These are phyloP conservation scores for Moesziomyces sp. DNA, from an alignment of 1,284 basidiomycete genomes.

Conservation along the genomic window DNA sequence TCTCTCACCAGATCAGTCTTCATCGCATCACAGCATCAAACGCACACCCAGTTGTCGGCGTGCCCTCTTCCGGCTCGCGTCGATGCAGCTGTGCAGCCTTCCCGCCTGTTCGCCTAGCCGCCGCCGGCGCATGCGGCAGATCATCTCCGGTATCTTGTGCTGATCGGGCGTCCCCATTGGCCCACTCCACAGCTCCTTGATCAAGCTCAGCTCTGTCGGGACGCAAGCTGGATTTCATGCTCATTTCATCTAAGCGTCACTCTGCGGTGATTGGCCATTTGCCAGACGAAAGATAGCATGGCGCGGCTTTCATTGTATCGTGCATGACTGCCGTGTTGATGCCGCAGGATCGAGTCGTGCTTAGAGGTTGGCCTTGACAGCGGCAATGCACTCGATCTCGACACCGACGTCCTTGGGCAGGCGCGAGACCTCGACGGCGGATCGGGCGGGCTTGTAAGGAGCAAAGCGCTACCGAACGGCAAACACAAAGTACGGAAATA, in stretches of 20 bases:
- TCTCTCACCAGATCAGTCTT: too few relatives aligned
- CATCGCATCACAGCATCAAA: not conserved
- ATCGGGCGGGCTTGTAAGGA: conserved; percentile 85
- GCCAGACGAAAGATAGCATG: too few relatives aligned
- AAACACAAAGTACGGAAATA: not conserved
- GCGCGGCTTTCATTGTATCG: too few relatives aligned
- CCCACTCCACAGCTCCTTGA: not conserved
- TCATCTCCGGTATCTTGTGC: not conserved
- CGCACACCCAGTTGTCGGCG: not conserved
- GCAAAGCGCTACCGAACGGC: conserved; percentile 39
- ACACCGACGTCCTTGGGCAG: conserved; percentile 83
- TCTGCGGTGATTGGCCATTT: too few relatives aligned
- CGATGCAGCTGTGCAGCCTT: not conserved
- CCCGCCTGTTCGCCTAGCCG: not conserved
- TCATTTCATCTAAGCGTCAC: too few relatives aligned
- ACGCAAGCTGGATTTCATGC: too few relatives aligned
- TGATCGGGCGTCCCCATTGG: not conserved
- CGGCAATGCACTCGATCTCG: conserved; percentile 89
- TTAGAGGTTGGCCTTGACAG: conserved; percentile 56
- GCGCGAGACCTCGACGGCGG: conserved; percentile 77
- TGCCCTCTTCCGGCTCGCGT: not conserved
- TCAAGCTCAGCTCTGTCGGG: not conserved
- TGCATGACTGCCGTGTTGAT: not conserved
- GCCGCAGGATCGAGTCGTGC: not conserved
- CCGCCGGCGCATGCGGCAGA: not conserved